Evolutionary conservation across 176 grass and related monocot genomes (phyloP).

Genomic region (Melocanna baccifera): DNA sequence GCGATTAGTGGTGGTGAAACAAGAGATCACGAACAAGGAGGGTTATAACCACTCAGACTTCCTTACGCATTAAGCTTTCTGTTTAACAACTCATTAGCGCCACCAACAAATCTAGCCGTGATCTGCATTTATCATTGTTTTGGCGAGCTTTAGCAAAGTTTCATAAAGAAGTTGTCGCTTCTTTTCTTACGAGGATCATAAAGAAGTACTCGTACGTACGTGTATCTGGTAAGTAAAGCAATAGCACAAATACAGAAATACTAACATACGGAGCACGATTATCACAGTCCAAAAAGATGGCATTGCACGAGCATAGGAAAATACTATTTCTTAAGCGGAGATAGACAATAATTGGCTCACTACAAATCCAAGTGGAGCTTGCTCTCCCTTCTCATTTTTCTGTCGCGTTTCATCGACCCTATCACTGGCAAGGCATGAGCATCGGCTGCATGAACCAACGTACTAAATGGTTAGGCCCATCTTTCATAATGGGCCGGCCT

Average conservation of each 20-base stretch:
- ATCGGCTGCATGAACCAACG: too few species aligned
- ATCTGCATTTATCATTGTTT: neutral
- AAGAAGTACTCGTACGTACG: too few species aligned
- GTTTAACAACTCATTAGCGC: neutral
- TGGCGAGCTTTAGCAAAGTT: neutral
- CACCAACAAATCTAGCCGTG: neutral
- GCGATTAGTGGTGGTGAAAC: neutral
- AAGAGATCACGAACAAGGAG: neutral
- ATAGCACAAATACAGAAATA: neutral
- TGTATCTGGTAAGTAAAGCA: neutral
- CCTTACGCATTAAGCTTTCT: constrained; percentile 29
- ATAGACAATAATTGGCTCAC: too few species aligned
- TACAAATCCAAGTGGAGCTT: neutral
- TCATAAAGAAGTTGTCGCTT: neutral
- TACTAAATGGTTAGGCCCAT: neutral
- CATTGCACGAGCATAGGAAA: too few species aligned
- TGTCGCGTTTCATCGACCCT: too few species aligned
- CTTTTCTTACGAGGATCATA: neutral
- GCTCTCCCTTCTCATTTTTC: too few species aligned
- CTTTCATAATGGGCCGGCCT: neutral
- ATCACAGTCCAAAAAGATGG: too few species aligned
- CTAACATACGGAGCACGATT: too few species aligned
- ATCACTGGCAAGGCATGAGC: neutral
- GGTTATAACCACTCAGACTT: neutral
- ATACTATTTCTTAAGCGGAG: too few species aligned